phyloP scores from a whole-genome alignment of 2,329 filamentous ascomycete genomes.

The Pyrenochaeta sp. region DNA sequence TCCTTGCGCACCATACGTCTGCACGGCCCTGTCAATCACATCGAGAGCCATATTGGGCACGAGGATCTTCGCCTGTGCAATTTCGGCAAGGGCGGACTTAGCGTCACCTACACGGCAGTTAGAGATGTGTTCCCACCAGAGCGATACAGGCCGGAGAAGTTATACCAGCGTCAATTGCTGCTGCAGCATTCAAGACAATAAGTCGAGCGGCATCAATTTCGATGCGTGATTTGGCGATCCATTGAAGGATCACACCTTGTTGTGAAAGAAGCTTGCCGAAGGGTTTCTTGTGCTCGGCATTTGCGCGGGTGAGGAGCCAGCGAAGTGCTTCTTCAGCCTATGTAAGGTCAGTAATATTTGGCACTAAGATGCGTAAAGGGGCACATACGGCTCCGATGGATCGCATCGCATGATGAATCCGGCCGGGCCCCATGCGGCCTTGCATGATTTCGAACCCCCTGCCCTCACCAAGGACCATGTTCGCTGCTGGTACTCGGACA shows the following conservation, averaged over 20 bases:
- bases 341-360: constrained; percentile 8
- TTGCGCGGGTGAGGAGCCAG: constrained; percentile 91
- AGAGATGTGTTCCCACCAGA: too few relatives aligned
- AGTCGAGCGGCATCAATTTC: constrained; percentile 91
- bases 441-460: constrained; percentile 98
- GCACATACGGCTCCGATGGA: constrained; percentile 79
- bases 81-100: constrained; percentile 86
- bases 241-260: constrained; percentile 82
- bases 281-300: constrained; percentile 85
- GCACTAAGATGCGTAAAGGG: not conserved
- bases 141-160: too few relatives aligned
- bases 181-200: constrained; percentile 88
- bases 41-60: constrained; percentile 80
- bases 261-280: constrained; percentile 86
- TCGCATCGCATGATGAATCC: constrained; percentile 96
- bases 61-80: constrained; percentile 90
- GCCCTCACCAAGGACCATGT: constrained; percentile 88
- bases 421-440: constrained; percentile 88
- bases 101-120: too few relatives aligned
- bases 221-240: constrained; percentile 84
- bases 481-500: constrained; percentile 81
- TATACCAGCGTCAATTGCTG: constrained; percentile 89
- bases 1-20: constrained; percentile 87
- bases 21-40: constrained; percentile 90
- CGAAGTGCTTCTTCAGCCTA: constrained; percentile 85